phyloP scores from a whole-genome alignment of 768 basidiomycete species.

The Hypholoma sublateritium region DNA sequence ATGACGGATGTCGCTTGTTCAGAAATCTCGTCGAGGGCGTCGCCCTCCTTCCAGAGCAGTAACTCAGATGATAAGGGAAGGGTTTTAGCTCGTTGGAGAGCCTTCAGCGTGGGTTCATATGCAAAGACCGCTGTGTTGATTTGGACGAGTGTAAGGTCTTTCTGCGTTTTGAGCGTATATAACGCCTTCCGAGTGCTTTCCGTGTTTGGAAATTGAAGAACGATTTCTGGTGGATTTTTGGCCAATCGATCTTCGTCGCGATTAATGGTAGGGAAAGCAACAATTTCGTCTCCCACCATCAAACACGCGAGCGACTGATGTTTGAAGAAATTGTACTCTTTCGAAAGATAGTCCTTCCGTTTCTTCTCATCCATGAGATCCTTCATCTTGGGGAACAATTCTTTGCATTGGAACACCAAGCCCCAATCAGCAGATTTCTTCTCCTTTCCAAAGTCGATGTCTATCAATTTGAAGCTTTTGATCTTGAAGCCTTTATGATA shows the following conservation, averaged over 20 bases:
- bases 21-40: conserved; percentile 4
- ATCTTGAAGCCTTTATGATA: conserved; percentile 34
- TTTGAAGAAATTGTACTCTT: conserved; percentile 42
- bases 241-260: conserved; percentile 55
- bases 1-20: conserved; percentile 17
- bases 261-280: conserved; percentile 52
- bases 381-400: conserved; percentile 31
- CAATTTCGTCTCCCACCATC: conserved; percentile 42
- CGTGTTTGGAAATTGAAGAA: conserved; percentile 52
- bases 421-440: conserved; percentile 35
- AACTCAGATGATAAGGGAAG: conserved; percentile 53
- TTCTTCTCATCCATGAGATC: conserved; percentile 7
- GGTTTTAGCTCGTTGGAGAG: conserved; percentile 44
- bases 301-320: conserved; percentile 59
- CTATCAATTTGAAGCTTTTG: conserved; percentile 35
- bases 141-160: conserved; percentile 45
- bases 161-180: conserved; percentile 30
- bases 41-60: conserved; percentile 47
- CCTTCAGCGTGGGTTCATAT: conserved; percentile 59
- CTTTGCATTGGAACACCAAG: conserved; percentile 33
- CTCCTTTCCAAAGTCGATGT: conserved; percentile 35
- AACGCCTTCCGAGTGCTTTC: conserved; percentile 39
- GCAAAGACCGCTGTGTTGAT: conserved; percentile 64
- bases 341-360: conserved; percentile 36
- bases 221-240: conserved; percentile 46